A percentile compares a stretch with the other conserved stretches of the same genome.
Evolutionary conservation across 108 stramenopile genomes (phyloP).

Genomic region (Fistulifera solaris): DNA sequence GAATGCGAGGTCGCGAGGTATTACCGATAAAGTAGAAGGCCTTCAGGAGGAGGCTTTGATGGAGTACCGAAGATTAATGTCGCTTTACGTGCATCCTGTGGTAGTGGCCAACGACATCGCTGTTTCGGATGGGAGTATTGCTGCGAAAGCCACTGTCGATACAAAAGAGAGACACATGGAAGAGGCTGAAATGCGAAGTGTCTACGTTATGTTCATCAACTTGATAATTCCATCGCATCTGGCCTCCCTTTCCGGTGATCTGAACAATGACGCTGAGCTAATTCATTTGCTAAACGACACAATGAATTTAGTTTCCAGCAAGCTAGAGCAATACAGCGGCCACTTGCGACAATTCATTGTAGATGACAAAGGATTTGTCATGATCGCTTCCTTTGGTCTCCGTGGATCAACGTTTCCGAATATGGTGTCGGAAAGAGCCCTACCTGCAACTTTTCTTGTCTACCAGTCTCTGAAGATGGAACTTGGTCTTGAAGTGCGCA

Average conservation of each 20-base stretch:
- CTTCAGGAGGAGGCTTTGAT: constrained; percentile 27
- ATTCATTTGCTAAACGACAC: constrained; percentile 50
- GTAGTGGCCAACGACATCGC: constrained; percentile 51
- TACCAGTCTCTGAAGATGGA: constrained; percentile 40
- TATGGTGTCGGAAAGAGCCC: constrained; percentile 48
- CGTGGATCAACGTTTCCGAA: constrained; percentile 65
- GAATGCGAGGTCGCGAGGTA: constrained; percentile 6
- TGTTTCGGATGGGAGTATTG: constrained; percentile 18
- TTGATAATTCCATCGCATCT: constrained; percentile 16
- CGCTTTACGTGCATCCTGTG: constrained; percentile 66
- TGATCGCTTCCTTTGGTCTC: constrained; percentile 74
- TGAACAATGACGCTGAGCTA: constrained; percentile 7
- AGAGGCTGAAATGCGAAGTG: constrained; percentile 59
- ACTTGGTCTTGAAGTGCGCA: constrained; percentile 41
- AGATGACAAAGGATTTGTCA: constrained; percentile 68
- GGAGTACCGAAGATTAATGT: constrained; percentile 34
- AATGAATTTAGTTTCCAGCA: constrained; percentile 44
- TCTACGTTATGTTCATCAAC: constrained; percentile 55
- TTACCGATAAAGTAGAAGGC: constrained; percentile 22
- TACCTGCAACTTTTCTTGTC: constrained; percentile 47
- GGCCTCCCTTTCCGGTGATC: neutral
- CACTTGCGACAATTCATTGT: constrained; percentile 73
- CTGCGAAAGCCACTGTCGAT: constrained; percentile 5
- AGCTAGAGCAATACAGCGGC: constrained; percentile 40
- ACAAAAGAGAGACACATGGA: constrained; percentile 37